These are phyloP conservation scores for Triticum urartu DNA, from an alignment of 176 grass and related monocot species.

Conservation along the genomic window DNA sequence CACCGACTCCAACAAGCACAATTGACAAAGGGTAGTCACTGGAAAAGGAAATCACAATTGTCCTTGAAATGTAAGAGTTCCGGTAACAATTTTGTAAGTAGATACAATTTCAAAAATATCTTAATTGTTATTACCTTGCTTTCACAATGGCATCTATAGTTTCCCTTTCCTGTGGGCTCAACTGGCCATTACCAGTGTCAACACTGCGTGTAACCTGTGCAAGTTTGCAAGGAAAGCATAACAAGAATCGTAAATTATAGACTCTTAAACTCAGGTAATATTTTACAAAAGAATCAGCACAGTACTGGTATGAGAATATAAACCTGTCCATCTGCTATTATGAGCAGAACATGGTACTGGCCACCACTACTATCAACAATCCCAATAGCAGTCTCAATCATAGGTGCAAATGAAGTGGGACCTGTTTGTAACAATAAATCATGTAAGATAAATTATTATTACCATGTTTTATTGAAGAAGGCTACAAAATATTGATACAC, in stretches of 20 bases:
- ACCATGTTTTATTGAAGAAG: not conserved
- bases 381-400: slow-evolving; percentile 70
- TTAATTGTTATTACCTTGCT: slow-evolving; percentile 51
- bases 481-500: slow-evolving; percentile 9
- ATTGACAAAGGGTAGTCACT: slow-evolving; percentile 81
- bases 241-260: not conserved
- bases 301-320: slow-evolving; percentile 7
- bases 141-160: slow-evolving; percentile 80
- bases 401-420: slow-evolving; percentile 77
- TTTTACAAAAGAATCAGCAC: not conserved
- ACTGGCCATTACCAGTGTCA: slow-evolving; percentile 45
- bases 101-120: not conserved
- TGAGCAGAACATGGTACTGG: slow-evolving; percentile 88
- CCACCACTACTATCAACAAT: slow-evolving; percentile 85
- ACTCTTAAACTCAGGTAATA: not conserved
- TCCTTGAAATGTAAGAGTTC: slow-evolving; percentile 15
- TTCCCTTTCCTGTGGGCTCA: slow-evolving; percentile 67
- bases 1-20: slow-evolving; percentile 80
- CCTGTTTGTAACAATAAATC: slow-evolving; percentile 35
- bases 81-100: not conserved
- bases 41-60: slow-evolving; percentile 6
- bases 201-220: slow-evolving; percentile 59
- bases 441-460: slow-evolving; percentile 7
- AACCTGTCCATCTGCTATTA: slow-evolving; percentile 93
- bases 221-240: slow-evolving; percentile 14